These are phyloP conservation scores for Candida jianshihensis DNA, from an alignment of 805 yeast species.

Conservation along the genomic window DNA sequence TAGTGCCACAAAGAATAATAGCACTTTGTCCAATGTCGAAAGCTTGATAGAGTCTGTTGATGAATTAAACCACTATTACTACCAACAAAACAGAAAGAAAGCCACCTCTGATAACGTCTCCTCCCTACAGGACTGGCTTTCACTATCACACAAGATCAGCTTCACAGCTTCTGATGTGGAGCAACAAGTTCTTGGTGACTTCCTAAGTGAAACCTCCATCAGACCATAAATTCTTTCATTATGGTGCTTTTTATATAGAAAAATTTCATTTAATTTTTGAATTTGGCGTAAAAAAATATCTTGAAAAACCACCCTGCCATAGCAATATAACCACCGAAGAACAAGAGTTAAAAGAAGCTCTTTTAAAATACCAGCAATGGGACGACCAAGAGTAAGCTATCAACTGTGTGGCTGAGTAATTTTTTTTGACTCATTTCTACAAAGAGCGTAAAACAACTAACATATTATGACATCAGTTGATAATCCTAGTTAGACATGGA, in stretches of 20 bases:
- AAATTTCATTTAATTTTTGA: background rate
- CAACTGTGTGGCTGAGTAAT: too few species aligned
- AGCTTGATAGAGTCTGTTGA: constrained; percentile 20
- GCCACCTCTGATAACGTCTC: constrained; percentile 3
- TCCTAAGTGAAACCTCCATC: constrained; percentile 16
- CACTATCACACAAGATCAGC: constrained; percentile 23
- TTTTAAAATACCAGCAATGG: constrained; percentile 18
- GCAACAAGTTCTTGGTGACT: constrained; percentile 16
- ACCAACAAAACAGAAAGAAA: constrained; percentile 21
- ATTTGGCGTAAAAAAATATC: background rate
- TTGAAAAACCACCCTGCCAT: background rate
- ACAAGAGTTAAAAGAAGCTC: constrained; percentile 8
- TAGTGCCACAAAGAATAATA: constrained; percentile 12
- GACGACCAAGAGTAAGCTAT: constrained; percentile 22
- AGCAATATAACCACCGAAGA: too few species aligned
- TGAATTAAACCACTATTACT: constrained; percentile 19
- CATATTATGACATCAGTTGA: constrained; percentile 38
- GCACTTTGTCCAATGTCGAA: constrained; percentile 15
- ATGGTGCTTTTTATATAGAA: too few species aligned
- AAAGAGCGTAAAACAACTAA: too few species aligned
- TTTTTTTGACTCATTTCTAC: too few species aligned
- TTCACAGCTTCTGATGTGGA: constrained; percentile 21
- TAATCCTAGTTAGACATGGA: constrained; percentile 82
- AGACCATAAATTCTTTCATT: constrained; percentile 10
- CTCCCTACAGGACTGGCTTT: constrained; percentile 23